A percentile compares a stretch with the other conserved stretches of the same genome.
These are phyloP conservation scores for Jackrogersella multiformis DNA, from an alignment of 495 filamentous ascomycete genomes.

Conservation along the genomic window DNA sequence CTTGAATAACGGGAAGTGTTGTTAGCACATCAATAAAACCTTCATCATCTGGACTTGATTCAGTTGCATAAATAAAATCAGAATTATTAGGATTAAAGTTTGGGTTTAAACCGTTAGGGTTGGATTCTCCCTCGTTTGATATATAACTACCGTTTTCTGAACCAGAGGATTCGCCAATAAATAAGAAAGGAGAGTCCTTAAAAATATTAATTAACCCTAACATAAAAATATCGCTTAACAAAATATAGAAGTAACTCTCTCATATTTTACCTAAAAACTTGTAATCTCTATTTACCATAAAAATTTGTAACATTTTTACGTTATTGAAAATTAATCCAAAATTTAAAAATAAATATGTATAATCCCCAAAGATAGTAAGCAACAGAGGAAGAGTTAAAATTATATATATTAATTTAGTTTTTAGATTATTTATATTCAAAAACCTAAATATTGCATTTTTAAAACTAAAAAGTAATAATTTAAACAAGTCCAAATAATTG, in stretches of 20 bases:
- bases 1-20: constrained; percentile 7
- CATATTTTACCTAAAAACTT: constrained; percentile 25
- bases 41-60: constrained; percentile 7
- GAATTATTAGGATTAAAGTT: constrained; percentile 15
- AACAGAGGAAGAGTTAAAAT: constrained; percentile 10
- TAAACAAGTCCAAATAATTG: constrained; percentile 4
- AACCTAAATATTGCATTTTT: constrained; percentile 16
- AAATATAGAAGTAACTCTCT: constrained; percentile 25
- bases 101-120: constrained; percentile 14
- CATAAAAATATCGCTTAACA: constrained; percentile 14
- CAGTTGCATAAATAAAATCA: constrained; percentile 6
- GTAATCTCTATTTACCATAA: constrained; percentile 21
- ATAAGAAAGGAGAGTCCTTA: constrained; percentile 14
- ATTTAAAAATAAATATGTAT: constrained; percentile 23
- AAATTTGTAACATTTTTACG: constrained; percentile 20
- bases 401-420: constrained; percentile 12
- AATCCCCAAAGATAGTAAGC: constrained; percentile 15
- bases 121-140: constrained; percentile 8
- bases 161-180: constrained; percentile 3
- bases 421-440: constrained; percentile 11
- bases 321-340: constrained; percentile 31
- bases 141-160: constrained; percentile 20
- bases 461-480: constrained; percentile 15
- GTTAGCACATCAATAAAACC: constrained; percentile 13
- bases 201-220: constrained; percentile 21